Percentiles rank a stretch among this genome's conserved stretches.
Evolutionary conservation across 1,284 basidiomycete genomes (phyloP).

Genomic region (Cystobasidium slooffiae): DNA sequence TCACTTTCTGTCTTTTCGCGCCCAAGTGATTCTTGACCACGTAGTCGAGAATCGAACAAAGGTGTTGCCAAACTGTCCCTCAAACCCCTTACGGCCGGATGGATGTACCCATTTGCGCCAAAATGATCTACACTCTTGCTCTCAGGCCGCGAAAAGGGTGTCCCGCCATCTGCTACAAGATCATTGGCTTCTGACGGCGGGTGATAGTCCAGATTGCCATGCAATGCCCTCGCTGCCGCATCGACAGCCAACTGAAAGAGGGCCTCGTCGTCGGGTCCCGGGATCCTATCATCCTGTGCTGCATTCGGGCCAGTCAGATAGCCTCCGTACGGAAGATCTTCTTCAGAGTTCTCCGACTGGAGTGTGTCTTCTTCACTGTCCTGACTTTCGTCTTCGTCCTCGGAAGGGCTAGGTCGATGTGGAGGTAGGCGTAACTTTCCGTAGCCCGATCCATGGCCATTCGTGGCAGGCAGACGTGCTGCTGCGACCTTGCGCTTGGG

Average conservation of each 20-base stretch:
- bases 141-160: too few species aligned
- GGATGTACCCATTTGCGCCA: slow-evolving; percentile 10
- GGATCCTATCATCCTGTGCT: slow-evolving; percentile 73
- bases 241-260: slow-evolving; percentile 74
- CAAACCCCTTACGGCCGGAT: slow-evolving; percentile 22
- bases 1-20: not conserved
- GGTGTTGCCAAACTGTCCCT: slow-evolving; percentile 24
- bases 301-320: slow-evolving; percentile 73
- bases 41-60: slow-evolving; percentile 3
- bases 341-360: not conserved
- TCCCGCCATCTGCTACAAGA: too few species aligned
- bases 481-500: too few species aligned
- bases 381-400: too few species aligned
- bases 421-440: too few species aligned
- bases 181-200: slow-evolving; percentile 26
- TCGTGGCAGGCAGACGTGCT: too few species aligned
- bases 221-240: slow-evolving; percentile 67
- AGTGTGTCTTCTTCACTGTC: not conserved
- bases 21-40: not conserved
- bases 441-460: too few species aligned
- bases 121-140: too few species aligned
- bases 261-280: slow-evolving; percentile 70
- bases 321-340: slow-evolving; percentile 71
- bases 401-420: too few species aligned
- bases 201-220: slow-evolving; percentile 30